phyloP scores from a whole-genome alignment of 805 yeast genomes.

The Kuraishia ogatae region DNA sequence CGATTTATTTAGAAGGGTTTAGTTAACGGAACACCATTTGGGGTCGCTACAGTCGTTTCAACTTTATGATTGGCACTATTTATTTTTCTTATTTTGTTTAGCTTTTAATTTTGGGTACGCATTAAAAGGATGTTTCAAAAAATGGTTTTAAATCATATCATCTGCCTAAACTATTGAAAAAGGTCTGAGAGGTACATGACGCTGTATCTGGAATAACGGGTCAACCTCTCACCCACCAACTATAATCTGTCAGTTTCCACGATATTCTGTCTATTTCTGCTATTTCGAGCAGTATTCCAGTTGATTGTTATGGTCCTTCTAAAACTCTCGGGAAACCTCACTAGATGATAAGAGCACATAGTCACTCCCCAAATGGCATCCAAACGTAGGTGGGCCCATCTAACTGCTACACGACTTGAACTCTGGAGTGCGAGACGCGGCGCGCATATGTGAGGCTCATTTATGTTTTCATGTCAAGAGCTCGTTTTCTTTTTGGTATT shows the following conservation, averaged over 20 bases:
- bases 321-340: too few relatives aligned
- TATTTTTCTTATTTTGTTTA: too few relatives aligned
- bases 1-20: not conserved
- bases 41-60: not conserved
- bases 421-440: not conserved
- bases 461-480: not conserved
- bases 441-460: not conserved
- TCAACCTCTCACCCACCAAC: too few relatives aligned
- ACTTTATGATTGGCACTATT: not conserved
- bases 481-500: not conserved
- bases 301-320: too few relatives aligned
- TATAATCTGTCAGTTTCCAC: too few relatives aligned
- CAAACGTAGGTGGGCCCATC: not conserved
- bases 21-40: not conserved
- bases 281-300: too few relatives aligned
- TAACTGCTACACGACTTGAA: not conserved
- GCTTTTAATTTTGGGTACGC: not conserved
- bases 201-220: too few relatives aligned
- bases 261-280: too few relatives aligned
- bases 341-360: too few relatives aligned
- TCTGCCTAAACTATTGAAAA: not conserved
- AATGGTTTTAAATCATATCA: not conserved
- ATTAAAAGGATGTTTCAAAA: not conserved
- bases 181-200: too few relatives aligned
- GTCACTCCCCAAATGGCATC: too few relatives aligned